phyloP scores from a whole-genome alignment of 129 eudicot genomes.

The Flaveria robusta region DNA sequence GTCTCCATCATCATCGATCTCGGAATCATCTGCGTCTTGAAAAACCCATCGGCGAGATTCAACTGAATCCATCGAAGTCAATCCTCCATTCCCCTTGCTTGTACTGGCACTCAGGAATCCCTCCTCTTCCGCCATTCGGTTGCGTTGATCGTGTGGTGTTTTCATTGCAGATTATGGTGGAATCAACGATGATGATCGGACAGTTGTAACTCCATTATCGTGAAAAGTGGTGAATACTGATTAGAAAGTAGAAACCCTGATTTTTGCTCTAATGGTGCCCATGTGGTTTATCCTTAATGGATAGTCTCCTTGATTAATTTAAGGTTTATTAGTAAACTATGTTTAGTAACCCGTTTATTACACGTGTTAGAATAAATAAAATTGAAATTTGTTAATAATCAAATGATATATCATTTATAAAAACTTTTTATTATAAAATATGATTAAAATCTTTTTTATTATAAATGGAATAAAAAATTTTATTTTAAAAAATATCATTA shows the following conservation, averaged over 20 bases:
- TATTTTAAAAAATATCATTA: too few species aligned
- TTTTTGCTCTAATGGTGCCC: background rate
- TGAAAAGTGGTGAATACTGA: background rate
- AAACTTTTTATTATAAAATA: too few species aligned
- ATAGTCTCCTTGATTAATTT: background rate
- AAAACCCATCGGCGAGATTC: slow-evolving; percentile 66
- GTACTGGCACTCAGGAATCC: slow-evolving; percentile 43
- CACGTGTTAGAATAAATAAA: too few species aligned
- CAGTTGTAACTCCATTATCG: background rate
- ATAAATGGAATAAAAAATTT: too few species aligned
- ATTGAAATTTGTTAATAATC: too few species aligned
- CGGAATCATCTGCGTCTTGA: slow-evolving; percentile 55
- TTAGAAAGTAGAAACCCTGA: slow-evolving; percentile 17
- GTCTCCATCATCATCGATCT: slow-evolving; percentile 35
- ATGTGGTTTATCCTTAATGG: slow-evolving; percentile 1
- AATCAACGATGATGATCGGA: slow-evolving; percentile 13
- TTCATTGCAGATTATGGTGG: background rate
- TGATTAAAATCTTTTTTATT: too few species aligned
- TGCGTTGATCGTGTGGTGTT: background rate
- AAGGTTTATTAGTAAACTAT: too few species aligned
- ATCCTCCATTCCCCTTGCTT: slow-evolving; percentile 40
- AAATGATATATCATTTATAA: too few species aligned
- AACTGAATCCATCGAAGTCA: slow-evolving; percentile 49
- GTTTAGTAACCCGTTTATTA: too few species aligned
- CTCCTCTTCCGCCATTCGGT: slow-evolving; percentile 42